phyloP scores from a whole-genome alignment of 179 eudicot species.

The Dionaea muscipula region DNA sequence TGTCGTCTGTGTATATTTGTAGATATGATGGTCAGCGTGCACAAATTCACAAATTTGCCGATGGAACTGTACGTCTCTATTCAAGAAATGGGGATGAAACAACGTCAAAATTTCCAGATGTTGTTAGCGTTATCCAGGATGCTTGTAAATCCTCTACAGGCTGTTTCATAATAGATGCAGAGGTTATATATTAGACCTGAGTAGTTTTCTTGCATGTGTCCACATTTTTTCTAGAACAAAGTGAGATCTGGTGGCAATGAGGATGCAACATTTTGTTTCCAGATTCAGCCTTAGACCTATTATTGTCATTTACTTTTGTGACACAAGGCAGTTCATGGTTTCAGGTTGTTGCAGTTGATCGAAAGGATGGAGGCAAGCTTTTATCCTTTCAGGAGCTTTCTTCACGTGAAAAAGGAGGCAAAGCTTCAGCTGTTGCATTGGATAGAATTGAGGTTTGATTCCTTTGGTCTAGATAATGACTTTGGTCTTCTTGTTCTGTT shows the following conservation, averaged over 20 bases:
- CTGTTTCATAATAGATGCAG: conserved; percentile 76
- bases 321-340: conserved; percentile 11
- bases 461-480: no score
- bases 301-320: background rate
- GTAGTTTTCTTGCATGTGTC: background rate
- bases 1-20: conserved; percentile 1
- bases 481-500: no score
- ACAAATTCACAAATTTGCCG: conserved; percentile 72
- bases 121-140: conserved; percentile 61
- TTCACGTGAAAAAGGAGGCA: conserved; percentile 84
- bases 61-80: conserved; percentile 77
- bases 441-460: no score
- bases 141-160: conserved; percentile 37
- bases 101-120: conserved; percentile 74
- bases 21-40: conserved; percentile 99
- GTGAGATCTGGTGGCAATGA: background rate
- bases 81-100: conserved; percentile 96
- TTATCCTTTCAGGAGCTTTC: conserved; percentile 86
- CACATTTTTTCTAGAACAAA: background rate
- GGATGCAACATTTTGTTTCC: background rate
- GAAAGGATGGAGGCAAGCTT: conserved; percentile 58
- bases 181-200: conserved; percentile 33
- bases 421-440: conserved; percentile 31
- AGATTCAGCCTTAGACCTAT: background rate
- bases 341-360: conserved; percentile 91